Evolutionary conservation across 2,329 filamentous ascomycete species (phyloP).

Genomic region (Triangularia verruculosa): DNA sequence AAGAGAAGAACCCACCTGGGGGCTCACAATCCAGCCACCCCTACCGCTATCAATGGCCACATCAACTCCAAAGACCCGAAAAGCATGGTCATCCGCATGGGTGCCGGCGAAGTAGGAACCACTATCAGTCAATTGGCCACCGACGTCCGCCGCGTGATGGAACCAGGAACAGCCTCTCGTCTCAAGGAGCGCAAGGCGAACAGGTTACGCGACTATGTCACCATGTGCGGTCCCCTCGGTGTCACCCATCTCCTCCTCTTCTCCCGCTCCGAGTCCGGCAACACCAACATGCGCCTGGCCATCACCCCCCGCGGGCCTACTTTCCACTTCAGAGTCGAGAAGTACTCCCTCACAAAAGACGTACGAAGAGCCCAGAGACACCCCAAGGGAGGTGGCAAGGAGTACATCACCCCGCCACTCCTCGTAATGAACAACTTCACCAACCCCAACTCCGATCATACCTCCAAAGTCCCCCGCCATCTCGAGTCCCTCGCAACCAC

Average conservation of each 20-base stretch:
- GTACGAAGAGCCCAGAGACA: slow-evolving; percentile 80
- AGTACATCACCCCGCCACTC: slow-evolving; percentile 80
- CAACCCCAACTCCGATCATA: slow-evolving; percentile 57
- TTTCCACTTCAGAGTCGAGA: slow-evolving; percentile 89
- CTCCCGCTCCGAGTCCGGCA: slow-evolving; percentile 82
- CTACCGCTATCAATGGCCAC: slow-evolving; percentile 53
- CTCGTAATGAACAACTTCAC: slow-evolving; percentile 99
- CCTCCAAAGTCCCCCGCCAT: slow-evolving; percentile 79
- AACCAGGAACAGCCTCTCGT: slow-evolving; percentile 85
- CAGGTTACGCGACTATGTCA: slow-evolving; percentile 84
- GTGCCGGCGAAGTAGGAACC: slow-evolving; percentile 86
- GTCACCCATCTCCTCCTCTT: slow-evolving; percentile 92
- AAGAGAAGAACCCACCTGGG: slow-evolving; percentile 88
- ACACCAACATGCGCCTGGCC: slow-evolving; percentile 86
- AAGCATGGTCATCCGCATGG: slow-evolving; percentile 97
- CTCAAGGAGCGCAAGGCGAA: slow-evolving; percentile 89
- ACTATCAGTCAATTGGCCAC: slow-evolving; percentile 88
- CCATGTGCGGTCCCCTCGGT: slow-evolving; percentile 91
- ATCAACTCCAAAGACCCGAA: slow-evolving; percentile 72
- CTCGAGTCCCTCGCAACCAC: slow-evolving; percentile 91
- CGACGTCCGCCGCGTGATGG: slow-evolving; percentile 91
- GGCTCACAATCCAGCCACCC: slow-evolving; percentile 55
- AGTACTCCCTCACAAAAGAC: slow-evolving; percentile 91
- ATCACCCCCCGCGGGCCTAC: slow-evolving; percentile 89
- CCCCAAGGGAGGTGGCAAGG: slow-evolving; percentile 77